Evolutionary conservation across 2,329 filamentous ascomycete genomes (phyloP), one percentile per base, ranked within the genome.

Genomic region (Paracamarosporium sp.): DNA sequence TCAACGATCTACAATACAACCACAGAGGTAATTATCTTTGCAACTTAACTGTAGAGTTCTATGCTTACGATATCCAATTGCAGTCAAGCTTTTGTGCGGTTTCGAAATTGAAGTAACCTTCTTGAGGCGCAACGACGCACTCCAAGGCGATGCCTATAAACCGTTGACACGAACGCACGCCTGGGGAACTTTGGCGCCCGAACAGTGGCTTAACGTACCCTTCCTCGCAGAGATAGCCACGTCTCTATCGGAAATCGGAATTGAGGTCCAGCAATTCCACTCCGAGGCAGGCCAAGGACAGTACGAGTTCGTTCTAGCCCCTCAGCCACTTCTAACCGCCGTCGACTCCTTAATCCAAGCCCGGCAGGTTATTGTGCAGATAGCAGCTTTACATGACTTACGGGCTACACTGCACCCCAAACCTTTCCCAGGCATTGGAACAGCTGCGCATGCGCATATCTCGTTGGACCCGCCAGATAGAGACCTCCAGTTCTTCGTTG

Each of bases 51-150:
- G 4, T 13, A 2, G 6, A 3, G 3, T 13, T 15, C n/a, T 13
- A 28, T 40, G 47, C 47, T 40, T 15, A 50, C 12, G 25, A 31
- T 2, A 5, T 24, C n/a, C n/a, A 5, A 6, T 8, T 3, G 12
- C 13, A 51, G 48, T 92, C 2, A 75, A 81, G 3, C 86, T 93
- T 46, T 80, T 88, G 0, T 76, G 92, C 15, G 92, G 92, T 0
- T 96, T 95, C 63, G 92, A 96, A 74, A 86, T 96, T 38, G 92
- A 96, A 74, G 85, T 95, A 9, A 82, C 91, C 1, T 88, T 96
- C 62, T 79, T 94, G 62, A 82, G 82, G 38, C 82, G 82, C 20
- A 67, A 75, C 31, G 65, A 69, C 7, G 65, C 55, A 13, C 57
- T 57, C 41, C 61, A 65, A 75, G 52, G 63, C 79, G 77, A 67